Base-by-base conservation (phyloP, 2,329 filamentous ascomycete species). In the Trichoderma koningiopsis region DNA sequence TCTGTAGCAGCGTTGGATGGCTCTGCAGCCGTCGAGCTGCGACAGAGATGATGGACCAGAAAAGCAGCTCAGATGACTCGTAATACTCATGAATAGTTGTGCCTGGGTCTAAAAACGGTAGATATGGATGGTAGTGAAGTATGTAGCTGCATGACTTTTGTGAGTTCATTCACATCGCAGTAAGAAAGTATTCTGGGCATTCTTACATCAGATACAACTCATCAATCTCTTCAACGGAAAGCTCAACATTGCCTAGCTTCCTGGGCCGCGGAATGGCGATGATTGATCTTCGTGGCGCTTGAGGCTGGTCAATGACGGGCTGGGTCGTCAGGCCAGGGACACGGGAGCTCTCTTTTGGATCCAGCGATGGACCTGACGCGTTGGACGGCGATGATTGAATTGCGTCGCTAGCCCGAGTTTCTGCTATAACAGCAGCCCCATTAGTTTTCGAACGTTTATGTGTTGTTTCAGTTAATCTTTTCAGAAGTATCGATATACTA, bases 11-110 rank as follows among this genome's bases (percentile, higher is more conserved):
- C 16, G 63, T 66, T 1, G 53, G 53, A 35, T 66, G 63, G 53
- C 53, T 66, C 5, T 66, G 63, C 1, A 66, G 53, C n/a, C 53
- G 56, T 6, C 63, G 63, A n/a, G 63, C 63, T 11, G 53, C 63
- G n/a, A 58, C 53, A 14, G 63, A 57, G 33, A 66, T 37, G 37
- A 66, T 27, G 63, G 63, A 66, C 63, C 63, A 66, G n/a, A 66
- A 66, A 10, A 66, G 63, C 0, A 66, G 27, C 63, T 58, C 53
- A 27, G 53, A 66, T 5, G 63, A 66, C 4, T 58, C 63, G 27
- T 37, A 58, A 31, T 58, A 58, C 22, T 66, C 63, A 3, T 66
- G 63, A 43, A 58, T 29, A 14, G 63, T 58, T 5, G 53, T 66
- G 14, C 37, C 35, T 5, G 63, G 53, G 4, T 66, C 63, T 8